Percentiles rank a stretch among this genome's conserved stretches.
Evolutionary conservation across 1,139 yeast species (phyloP).

Genomic region (Sugiyamaella paludigena): DNA sequence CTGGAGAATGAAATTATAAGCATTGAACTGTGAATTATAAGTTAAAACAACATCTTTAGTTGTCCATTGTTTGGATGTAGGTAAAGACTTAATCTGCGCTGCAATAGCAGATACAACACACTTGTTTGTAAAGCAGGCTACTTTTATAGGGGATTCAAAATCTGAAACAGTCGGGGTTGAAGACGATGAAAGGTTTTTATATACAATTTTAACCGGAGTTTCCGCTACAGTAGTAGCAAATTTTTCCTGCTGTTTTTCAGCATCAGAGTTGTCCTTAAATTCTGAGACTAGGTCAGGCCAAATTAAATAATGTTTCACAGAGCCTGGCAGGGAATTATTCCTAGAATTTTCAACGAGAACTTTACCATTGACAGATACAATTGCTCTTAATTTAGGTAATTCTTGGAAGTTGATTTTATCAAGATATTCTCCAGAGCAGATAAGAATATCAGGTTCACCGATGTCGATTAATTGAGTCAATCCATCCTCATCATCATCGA

Average conservation of each 20-base stretch:
- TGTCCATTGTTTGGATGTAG: constrained; percentile 33
- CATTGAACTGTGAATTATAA: constrained; percentile 31
- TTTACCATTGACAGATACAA: constrained; percentile 12
- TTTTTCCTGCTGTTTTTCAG: not conserved
- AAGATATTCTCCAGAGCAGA: constrained; percentile 10
- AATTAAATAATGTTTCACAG: constrained; percentile 2
- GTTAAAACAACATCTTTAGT: constrained; percentile 33
- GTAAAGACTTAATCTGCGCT: constrained; percentile 37
- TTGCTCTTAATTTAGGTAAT: not conserved
- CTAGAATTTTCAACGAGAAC: constrained; percentile 1
- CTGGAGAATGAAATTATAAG: constrained; percentile 32
- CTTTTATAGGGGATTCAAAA: constrained; percentile 11
- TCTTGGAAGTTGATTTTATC: constrained; percentile 3
- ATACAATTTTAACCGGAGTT: constrained; percentile 13
- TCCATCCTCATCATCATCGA: constrained; percentile 7
- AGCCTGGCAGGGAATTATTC: not conserved
- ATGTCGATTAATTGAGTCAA: constrained; percentile 5
- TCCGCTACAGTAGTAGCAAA: not conserved
- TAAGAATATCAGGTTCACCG: constrained; percentile 9
- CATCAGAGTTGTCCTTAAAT: not conserved
- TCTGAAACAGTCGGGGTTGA: constrained; percentile 1
- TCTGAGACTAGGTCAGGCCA: constrained; percentile 14
- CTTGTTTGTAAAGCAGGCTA: constrained; percentile 25
- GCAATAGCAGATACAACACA: constrained; percentile 38
- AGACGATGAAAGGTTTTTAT: constrained; percentile 3